These are phyloP conservation scores for Calonectria pauciramosa DNA, from an alignment of 2,329 filamentous ascomycete species.

Conservation along the genomic window DNA sequence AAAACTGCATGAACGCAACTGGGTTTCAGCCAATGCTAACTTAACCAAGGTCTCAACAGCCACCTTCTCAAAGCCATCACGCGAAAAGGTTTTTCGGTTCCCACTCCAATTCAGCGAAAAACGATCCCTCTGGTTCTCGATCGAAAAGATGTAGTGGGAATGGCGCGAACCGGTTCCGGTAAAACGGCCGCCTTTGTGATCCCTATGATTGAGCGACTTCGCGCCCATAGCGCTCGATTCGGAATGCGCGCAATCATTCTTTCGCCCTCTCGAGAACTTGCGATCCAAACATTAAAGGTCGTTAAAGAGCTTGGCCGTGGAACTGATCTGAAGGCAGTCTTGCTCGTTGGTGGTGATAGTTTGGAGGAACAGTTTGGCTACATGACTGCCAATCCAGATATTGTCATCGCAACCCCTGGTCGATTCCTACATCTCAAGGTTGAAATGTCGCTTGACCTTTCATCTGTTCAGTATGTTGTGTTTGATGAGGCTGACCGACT, in stretches of 20 bases:
- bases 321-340: conserved; percentile 90
- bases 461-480: conserved; percentile 91
- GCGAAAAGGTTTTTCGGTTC: conserved; percentile 94
- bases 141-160: conserved; percentile 95
- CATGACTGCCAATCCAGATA: conserved; percentile 96
- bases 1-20: conserved; percentile 36
- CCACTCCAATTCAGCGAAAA: conserved; percentile 97
- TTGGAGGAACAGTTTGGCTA: conserved; percentile 94
- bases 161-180: conserved; percentile 98
- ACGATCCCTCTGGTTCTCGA: conserved; percentile 93
- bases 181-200: conserved; percentile 99
- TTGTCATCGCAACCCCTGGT: conserved; percentile 96
- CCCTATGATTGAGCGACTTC: conserved; percentile 96
- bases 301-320: conserved; percentile 94
- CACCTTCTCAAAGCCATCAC: conserved; percentile 91
- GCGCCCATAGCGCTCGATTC: conserved; percentile 87
- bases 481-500: conserved; percentile 98
- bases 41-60: conserved; percentile 76
- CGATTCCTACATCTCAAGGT: conserved; percentile 97
- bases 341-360: conserved; percentile 95
- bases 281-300: conserved; percentile 94
- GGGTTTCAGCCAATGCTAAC: conserved; percentile 28
- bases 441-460: conserved; percentile 94
- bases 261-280: conserved; percentile 93
- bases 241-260: conserved; percentile 89